Base-by-base conservation (phyloP, 108 stramenopile species). In the Asterionellopsis glacialis region DNA sequence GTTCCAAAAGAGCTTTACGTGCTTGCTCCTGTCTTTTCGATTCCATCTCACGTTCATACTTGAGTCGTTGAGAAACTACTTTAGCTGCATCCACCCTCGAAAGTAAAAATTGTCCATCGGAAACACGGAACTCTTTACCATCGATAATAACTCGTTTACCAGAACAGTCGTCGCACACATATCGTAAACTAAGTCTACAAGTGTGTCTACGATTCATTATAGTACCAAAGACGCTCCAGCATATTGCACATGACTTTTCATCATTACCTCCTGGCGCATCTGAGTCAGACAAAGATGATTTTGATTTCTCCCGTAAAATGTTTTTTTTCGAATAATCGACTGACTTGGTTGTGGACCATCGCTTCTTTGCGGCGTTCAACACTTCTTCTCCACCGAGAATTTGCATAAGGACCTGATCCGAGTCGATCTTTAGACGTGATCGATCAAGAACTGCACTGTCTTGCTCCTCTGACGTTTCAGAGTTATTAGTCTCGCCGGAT, bases 101-200 rank as follows among this genome's bases (percentile, higher is more conserved):
- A 48, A 85, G 65, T 21, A 76, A 51, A 70, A 72, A 93, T 59
- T 87, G 85, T 40, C 91, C 91, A 69, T 93, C 91, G 33, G 84
- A 83, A 13, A 89, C 55, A 47, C 88, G 74, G 33, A 72, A 45
- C 44, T 88, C 84, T 54, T 74, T 57, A n/a, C 70, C 81, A 51
- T 77, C 56, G 19, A 57, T 60, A 16, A 73, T 24, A 5, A 93
- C 23, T 15, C 86, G 77, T 48, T 88, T 89, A 25, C 77, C 73
- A 2, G 86, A 90, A 55, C 91, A 93, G 52, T 89, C 91, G 33
- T 90, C 84, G 56, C 91, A 93, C 12, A 93, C 69, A 67, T 73
- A 79, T 40, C 86, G 74, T 13, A 72, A 55, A 45, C 78, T 82
- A 14, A 82, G 63, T 60, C 86, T 61, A 47, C 91, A 93, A 19